Conservation (phyloP, 805 yeast genomes). For the Cyberlindnera xishuangbannaensis region DNA sequence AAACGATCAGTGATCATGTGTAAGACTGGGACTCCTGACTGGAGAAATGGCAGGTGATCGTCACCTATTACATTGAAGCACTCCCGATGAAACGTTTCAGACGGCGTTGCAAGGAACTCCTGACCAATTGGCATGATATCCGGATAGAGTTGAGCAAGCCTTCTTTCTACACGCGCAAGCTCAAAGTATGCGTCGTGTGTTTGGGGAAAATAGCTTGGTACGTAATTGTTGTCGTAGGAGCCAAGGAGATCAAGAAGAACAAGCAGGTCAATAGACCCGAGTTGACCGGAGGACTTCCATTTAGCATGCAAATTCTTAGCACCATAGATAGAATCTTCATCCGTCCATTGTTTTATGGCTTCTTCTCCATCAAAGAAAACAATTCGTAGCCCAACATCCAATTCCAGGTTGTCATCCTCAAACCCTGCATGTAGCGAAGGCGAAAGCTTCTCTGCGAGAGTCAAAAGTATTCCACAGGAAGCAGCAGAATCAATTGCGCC, state of each 20-base stretch:
- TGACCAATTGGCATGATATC: not conserved
- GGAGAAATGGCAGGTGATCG: conserved; percentile 49
- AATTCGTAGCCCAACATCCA: conserved; percentile 36
- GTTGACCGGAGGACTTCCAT: conserved; percentile 27
- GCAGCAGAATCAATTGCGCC: conserved; percentile 60
- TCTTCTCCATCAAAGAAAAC: conserved; percentile 61
- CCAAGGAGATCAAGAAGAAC: conserved; percentile 50
- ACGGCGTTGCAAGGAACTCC: conserved; percentile 9
- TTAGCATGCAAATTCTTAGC: conserved; percentile 41
- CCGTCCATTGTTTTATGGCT: conserved; percentile 48
- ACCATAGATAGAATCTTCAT: conserved; percentile 50
- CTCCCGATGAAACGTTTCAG: conserved; percentile 16
- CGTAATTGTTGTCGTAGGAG: conserved; percentile 21
- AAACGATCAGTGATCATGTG: conserved; percentile 50
- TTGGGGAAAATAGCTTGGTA: conserved; percentile 38
- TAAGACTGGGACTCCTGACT: conserved; percentile 40
- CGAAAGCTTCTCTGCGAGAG: conserved; percentile 30
- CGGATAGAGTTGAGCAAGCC: conserved; percentile 11
- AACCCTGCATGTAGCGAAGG: conserved; percentile 14
- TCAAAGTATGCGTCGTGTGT: conserved; percentile 34
- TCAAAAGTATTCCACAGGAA: conserved; percentile 47
- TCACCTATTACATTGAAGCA: conserved; percentile 32
- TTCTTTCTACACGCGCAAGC: conserved; percentile 32
- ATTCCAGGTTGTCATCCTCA: conserved; percentile 8
- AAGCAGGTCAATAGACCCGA: conserved; percentile 36